Base-by-base conservation (phyloP, 352 stramenopile genomes). In the Pythium rishiriense region DNA sequence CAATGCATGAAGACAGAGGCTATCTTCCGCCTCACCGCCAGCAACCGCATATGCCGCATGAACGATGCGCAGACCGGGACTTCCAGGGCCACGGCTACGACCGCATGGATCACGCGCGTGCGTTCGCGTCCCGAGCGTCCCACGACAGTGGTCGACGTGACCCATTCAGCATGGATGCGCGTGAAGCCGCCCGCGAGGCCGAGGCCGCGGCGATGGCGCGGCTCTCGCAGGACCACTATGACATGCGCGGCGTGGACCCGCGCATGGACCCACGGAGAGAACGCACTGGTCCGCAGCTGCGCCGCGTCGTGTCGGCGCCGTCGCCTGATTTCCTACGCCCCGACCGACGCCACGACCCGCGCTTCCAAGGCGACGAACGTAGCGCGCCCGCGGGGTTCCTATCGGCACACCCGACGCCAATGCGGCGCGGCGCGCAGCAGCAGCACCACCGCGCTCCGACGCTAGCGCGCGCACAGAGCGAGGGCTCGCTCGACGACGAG, bases 261-360 rank as follows among this genome's bases (percentile, higher is more conserved):
- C 50, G 29, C 28, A 17, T 42, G 50, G 56, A 33, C 9, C 33
- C 56, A 22, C 56, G 56, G 3, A 21, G 9, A 3, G 28, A 66
- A 0, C 58, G 46, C 10, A 17, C 22, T 2, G 39, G 26, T 10
- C 56, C 28, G 4, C 39, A 25, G 22, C 33, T 57, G 41, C n/a
- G 21, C 4, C 42, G 31, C 5, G 37, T 46, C 51, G 43, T 37
- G 21, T 48, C 25, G 35, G 50, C 11, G 28, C 48, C 48, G 1
- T 24, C 26, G n/a, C 5, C 22, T 5, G 10, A 50, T 21, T 10
- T 31, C 22, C 22, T 33, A 24, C 45, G 45, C 19, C 45, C 22
- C 11, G 45, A 50, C 10, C 45, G 22, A 17, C 45, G 22, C 22
- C 45, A 50, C 22, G 45, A 50, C 11, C 45, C 21, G 26, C 22